Evolutionary conservation across 805 yeast species (phyloP).

Genomic region (Yarrowia deformans): DNA sequence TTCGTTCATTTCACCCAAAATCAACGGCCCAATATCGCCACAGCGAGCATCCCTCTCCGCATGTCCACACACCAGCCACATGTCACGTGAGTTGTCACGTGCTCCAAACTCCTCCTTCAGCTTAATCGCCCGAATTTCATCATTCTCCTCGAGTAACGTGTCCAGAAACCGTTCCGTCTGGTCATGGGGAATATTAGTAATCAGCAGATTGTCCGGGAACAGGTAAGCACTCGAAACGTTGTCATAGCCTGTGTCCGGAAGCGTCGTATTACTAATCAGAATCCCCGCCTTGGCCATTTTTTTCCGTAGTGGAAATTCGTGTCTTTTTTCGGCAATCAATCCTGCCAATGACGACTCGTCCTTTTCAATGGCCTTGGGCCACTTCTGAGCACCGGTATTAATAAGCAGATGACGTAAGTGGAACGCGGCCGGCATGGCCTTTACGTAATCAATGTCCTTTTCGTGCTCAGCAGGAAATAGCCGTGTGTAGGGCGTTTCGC

Average conservation of each 20-base stretch:
- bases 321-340: constrained; percentile 1
- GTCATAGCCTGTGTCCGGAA: background rate
- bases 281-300: constrained; percentile 45
- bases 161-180: constrained; percentile 17
- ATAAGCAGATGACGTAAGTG: constrained; percentile 25
- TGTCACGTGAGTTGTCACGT: constrained; percentile 17
- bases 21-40: constrained; percentile 68
- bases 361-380: constrained; percentile 34
- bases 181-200: constrained; percentile 42
- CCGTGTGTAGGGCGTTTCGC: constrained; percentile 7
- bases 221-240: constrained; percentile 52
- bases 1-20: constrained; percentile 44
- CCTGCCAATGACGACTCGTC: constrained; percentile 4
- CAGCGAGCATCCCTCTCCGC: constrained; percentile 68
- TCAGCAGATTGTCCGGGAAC: constrained; percentile 60
- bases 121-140: constrained; percentile 39
- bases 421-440: constrained; percentile 35
- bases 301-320: constrained; percentile 1
- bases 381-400: background rate
- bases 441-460: constrained; percentile 9
- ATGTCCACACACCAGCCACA: constrained; percentile 68
- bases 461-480: constrained; percentile 11
- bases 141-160: constrained; percentile 1
- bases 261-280: constrained; percentile 42
- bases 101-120: constrained; percentile 41